These are phyloP conservation scores for Cordyceps farinosa DNA, from an alignment of 2,329 filamentous ascomycete species.

Conservation along the genomic window DNA sequence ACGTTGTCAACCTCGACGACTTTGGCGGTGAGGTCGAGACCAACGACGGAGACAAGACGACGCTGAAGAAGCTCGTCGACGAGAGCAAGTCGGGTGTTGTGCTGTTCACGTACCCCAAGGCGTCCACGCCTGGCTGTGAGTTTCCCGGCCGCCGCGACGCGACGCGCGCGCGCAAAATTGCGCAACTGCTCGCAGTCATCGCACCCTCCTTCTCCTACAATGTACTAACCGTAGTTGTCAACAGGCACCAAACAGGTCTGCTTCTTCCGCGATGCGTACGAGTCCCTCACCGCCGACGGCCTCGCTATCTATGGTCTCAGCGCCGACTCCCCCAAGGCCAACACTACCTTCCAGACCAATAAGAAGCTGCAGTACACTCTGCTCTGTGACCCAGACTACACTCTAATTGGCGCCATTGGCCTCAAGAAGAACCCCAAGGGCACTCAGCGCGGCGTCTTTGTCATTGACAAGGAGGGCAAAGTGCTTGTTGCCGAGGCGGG, in stretches of 20 bases:
- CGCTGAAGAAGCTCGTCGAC: constrained; percentile 74
- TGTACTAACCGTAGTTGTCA: background rate
- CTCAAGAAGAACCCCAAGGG: constrained; percentile 80
- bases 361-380: constrained; percentile 85
- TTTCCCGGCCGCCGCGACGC: constrained; percentile 12
- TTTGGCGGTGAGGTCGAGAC: constrained; percentile 75
- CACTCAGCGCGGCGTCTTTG: constrained; percentile 83
- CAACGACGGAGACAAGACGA: constrained; percentile 77
- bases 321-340: constrained; percentile 82
- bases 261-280: constrained; percentile 84
- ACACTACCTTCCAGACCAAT: constrained; percentile 88
- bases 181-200: background rate
- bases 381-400: constrained; percentile 73
- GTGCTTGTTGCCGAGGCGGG: constrained; percentile 72
- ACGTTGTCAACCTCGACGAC: constrained; percentile 50
- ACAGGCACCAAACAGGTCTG: constrained; percentile 90
- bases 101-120: constrained; percentile 93
- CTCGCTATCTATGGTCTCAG: constrained; percentile 88
- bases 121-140: constrained; percentile 92
- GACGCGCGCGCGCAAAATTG: background rate
- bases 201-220: background rate
- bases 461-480: constrained; percentile 77
- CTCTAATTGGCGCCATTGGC: constrained; percentile 81
- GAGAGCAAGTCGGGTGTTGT: constrained; percentile 83
- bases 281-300: constrained; percentile 70